These are phyloP conservation scores for Ophiosphaerella narmari DNA, from an alignment of 2,329 filamentous ascomycete genomes.

Conservation along the genomic window DNA sequence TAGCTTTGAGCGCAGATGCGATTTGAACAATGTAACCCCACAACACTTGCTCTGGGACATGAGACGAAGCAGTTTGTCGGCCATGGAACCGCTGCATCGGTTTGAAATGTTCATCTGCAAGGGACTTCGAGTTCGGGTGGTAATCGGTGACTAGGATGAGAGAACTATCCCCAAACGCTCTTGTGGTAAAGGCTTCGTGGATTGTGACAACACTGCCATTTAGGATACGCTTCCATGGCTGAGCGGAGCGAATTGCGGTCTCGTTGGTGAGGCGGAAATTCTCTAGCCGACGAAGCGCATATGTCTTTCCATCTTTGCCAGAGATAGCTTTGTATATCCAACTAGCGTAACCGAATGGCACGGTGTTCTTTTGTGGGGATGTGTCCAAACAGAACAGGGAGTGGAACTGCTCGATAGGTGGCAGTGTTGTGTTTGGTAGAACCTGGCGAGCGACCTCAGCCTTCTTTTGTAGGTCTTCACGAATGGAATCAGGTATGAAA, in stretches of 20 bases:
- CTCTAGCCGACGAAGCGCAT: constrained; percentile 84
- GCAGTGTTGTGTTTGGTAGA: constrained; percentile 77
- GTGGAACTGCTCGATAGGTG: constrained; percentile 84
- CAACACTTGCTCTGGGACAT: constrained; percentile 70
- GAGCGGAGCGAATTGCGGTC: constrained; percentile 81
- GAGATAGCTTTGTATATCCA: constrained; percentile 97
- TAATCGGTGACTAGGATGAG: constrained; percentile 94
- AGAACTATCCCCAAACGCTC: constrained; percentile 92
- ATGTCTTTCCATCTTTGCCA: constrained; percentile 85
- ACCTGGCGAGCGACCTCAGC: constrained; percentile 83
- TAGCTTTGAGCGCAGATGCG: constrained; percentile 81
- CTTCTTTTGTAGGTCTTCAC: constrained; percentile 89
- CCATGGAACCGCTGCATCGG: constrained; percentile 46
- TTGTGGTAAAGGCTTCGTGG: constrained; percentile 90
- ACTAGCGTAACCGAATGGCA: constrained; percentile 83
- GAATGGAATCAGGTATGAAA: constrained; percentile 83
- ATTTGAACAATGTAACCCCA: constrained; percentile 96
- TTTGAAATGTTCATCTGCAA: constrained; percentile 78
- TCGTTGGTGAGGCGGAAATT: constrained; percentile 88
- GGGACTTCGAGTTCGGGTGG: constrained; percentile 85
- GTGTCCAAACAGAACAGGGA: constrained; percentile 89
- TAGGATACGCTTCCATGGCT: constrained; percentile 85
- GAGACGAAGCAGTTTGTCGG: constrained; percentile 41
- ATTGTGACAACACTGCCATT: constrained; percentile 83
- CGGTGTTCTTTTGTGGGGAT: constrained; percentile 74